phyloP scores from a whole-genome alignment of 306 rosid species.

The Quercus berberidifolia region DNA sequence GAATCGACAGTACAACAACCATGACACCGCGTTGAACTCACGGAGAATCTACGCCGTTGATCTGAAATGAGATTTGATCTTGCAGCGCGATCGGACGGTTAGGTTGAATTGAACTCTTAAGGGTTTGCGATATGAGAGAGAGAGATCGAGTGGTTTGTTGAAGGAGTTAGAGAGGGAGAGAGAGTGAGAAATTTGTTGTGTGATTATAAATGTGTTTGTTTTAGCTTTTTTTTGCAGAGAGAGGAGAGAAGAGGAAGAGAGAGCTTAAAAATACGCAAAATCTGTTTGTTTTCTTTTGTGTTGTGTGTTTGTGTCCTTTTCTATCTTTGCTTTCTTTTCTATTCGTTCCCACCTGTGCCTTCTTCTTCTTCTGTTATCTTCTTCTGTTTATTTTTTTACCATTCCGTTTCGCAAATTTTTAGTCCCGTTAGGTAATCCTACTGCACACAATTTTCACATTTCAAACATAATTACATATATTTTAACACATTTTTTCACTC shows the following conservation, averaged over 20 bases:
- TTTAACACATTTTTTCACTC: too few species aligned
- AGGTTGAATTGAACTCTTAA: not conserved
- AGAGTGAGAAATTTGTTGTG: not conserved
- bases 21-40: conserved; percentile 4
- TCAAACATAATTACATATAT: too few species aligned
- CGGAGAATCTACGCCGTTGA: not conserved
- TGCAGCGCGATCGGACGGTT: too few species aligned
- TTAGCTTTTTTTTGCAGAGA: not conserved
- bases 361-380: not conserved
- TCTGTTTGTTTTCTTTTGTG: not conserved
- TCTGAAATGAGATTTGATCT: conserved; percentile 15
- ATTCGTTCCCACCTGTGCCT: not conserved
- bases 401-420: not conserved
- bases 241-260: not conserved
- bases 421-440: too few species aligned
- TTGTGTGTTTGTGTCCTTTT: not conserved
- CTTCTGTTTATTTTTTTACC: not conserved
- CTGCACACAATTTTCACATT: too few species aligned
- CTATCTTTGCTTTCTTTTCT: not conserved
- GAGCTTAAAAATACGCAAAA: not conserved
- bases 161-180: conserved; percentile 1
- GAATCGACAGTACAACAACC: conserved; percentile 19
- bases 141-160: conserved; percentile 13
- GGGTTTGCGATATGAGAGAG: conserved; percentile 17
- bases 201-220: not conserved